phyloP scores from a whole-genome alignment of 768 basidiomycete genomes.

The Bullera alba region DNA sequence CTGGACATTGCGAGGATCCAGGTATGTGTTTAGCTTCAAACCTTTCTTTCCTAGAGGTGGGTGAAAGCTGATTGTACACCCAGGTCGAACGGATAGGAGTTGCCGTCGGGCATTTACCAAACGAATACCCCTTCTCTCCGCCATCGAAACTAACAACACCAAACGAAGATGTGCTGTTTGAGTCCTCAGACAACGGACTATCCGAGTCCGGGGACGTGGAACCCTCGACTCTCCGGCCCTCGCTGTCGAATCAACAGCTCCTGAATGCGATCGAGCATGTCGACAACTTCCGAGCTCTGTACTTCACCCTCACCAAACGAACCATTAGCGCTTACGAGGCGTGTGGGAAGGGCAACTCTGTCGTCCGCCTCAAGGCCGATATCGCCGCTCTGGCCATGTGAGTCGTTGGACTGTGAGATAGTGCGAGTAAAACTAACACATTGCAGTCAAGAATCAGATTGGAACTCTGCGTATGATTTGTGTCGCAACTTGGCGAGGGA shows the following conservation, averaged over 20 bases:
- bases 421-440: neutral
- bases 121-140: conserved; percentile 63
- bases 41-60: conserved; percentile 11
- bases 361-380: conserved; percentile 73
- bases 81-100: conserved; percentile 85
- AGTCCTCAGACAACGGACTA: conserved; percentile 26
- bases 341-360: conserved; percentile 77
- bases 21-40: conserved; percentile 49
- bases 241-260: conserved; percentile 60
- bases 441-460: conserved; percentile 17
- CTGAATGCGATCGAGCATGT: conserved; percentile 54
- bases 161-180: conserved; percentile 37
- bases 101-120: conserved; percentile 63
- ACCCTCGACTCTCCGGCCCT: conserved; percentile 19
- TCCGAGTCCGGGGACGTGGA: conserved; percentile 12
- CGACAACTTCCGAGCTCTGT: conserved; percentile 69
- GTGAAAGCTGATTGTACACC: neutral
- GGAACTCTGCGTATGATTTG: conserved; percentile 24
- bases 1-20: conserved; percentile 81
- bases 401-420: conserved; percentile 40
- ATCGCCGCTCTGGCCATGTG: conserved; percentile 85
- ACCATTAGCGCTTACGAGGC: conserved; percentile 77
- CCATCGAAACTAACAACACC: conserved; percentile 17
- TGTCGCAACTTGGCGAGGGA: conserved; percentile 21
- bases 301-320: conserved; percentile 65